These are phyloP conservation scores for Scenedesmus sp. DNA, from an alignment of 163 green algal genomes.

Conservation along the genomic window DNA sequence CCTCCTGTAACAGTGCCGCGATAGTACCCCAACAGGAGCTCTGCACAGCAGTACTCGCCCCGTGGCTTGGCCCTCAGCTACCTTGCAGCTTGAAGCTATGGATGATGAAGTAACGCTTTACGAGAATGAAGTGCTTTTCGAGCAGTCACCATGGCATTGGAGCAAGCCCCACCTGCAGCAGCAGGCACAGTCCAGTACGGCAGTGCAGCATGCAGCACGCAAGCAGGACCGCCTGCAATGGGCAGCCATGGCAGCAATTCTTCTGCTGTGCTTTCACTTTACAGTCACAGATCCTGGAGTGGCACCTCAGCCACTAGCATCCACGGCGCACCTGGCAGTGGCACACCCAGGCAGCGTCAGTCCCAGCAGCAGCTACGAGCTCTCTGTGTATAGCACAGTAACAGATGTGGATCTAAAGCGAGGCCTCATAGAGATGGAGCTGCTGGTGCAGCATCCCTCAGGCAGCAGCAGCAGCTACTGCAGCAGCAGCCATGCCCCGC, in stretches of 20 bases:
- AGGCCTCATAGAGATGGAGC: not conserved
- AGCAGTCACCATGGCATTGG: not conserved
- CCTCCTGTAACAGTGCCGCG: not conserved
- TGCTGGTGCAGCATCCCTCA: not conserved
- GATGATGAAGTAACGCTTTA: not conserved
- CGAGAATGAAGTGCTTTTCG: not conserved
- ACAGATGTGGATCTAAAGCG: not conserved
- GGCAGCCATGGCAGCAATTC: not conserved
- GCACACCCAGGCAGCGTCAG: not conserved
- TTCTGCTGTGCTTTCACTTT: not conserved
- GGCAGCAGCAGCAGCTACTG: conserved; percentile 9
- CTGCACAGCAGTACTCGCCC: not conserved
- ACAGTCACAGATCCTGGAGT: not conserved
- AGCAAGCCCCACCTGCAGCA: not conserved
- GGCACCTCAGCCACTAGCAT: not conserved
- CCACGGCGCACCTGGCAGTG: not conserved
- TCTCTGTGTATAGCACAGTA: conserved; percentile 6
- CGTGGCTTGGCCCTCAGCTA: not conserved
- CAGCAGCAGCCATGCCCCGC: not conserved
- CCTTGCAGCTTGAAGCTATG: not conserved
- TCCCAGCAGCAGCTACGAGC: conserved; percentile 19
- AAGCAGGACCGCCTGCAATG: not conserved
- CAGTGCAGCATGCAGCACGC: not conserved
- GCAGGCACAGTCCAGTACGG: not conserved
- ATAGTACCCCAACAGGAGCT: not conserved